phyloP scores from a whole-genome alignment of 73 alveolate genomes.

The Paramecium sexaurelia region DNA sequence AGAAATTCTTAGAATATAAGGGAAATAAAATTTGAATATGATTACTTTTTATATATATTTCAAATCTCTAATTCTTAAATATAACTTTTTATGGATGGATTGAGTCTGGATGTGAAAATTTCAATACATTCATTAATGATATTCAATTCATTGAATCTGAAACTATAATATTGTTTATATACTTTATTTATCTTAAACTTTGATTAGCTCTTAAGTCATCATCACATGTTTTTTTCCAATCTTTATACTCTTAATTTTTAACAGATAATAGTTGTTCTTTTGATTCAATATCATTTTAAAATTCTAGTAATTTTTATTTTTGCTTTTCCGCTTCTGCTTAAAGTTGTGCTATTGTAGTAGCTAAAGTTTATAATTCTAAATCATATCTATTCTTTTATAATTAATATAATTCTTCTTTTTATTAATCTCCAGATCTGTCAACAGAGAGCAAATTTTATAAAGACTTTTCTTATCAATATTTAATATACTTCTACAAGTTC shows the following conservation, averaged over 20 bases:
- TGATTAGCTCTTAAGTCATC: not conserved
- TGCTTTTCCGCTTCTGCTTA: not conserved
- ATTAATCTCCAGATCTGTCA: slow-evolving; percentile 31
- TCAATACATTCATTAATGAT: slow-evolving; percentile 45
- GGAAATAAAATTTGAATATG: no score
- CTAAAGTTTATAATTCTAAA: not conserved
- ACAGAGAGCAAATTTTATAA: not conserved
- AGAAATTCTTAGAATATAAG: not conserved
- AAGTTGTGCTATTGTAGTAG: not conserved
- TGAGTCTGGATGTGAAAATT: slow-evolving; percentile 27
- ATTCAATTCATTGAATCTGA: not conserved
- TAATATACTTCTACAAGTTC: slow-evolving; percentile 23
- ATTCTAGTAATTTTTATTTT: not conserved
- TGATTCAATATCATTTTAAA: slow-evolving; percentile 36
- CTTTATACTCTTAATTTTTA: not conserved
- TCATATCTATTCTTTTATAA: slow-evolving; percentile 27
- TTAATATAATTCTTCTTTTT: not conserved
- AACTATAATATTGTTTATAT: not conserved
- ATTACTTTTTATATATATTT: not conserved
- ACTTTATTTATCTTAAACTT: slow-evolving; percentile 21
- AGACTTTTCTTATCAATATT: not conserved
- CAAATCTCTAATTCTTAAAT: not conserved
- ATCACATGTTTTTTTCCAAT: slow-evolving; percentile 55
- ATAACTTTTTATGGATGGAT: not conserved
- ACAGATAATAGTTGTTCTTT: not conserved